Percentiles rank a stretch among this genome's conserved stretches.
Conservation (phyloP, 2,329 filamentous ascomycete species). For the Ophiostoma quercus region DNA sequence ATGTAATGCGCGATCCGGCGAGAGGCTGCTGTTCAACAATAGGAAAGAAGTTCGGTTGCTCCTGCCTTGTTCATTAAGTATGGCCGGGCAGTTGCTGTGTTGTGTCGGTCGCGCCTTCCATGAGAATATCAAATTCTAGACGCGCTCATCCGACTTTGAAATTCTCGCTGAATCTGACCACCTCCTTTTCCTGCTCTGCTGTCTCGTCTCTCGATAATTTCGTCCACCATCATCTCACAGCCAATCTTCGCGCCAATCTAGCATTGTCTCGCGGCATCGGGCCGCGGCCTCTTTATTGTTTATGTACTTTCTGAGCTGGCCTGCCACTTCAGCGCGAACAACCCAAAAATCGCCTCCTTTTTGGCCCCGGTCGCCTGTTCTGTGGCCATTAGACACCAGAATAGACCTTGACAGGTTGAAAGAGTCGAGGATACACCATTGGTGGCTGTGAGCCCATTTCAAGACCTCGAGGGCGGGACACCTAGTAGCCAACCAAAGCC, state of each 20-base stretch:
- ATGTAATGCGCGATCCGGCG: not conserved
- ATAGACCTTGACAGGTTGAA: not conserved
- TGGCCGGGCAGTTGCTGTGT: not conserved
- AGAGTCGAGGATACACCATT: not conserved
- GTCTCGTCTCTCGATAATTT: not conserved
- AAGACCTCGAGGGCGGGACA: not conserved
- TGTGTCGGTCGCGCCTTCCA: not conserved
- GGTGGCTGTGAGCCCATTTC: not conserved
- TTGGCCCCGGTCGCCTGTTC: not conserved
- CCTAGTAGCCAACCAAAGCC: slow-evolving; percentile 1
- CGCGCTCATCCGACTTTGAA: not conserved
- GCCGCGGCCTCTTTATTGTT: slow-evolving; percentile 7
- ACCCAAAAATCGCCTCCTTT: not conserved
- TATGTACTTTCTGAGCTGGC: not conserved
- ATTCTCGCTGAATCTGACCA: not conserved
- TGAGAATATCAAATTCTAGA: not conserved
- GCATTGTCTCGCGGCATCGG: slow-evolving; percentile 13
- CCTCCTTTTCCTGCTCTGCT: not conserved
- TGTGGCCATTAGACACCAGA: not conserved
- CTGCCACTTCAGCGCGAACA: not conserved
- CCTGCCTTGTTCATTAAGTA: not conserved
- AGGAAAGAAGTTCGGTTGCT: not conserved
- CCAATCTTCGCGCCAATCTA: slow-evolving; percentile 19
- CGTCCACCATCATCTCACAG: slow-evolving; percentile 1
- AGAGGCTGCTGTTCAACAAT: not conserved